Percentiles rank a stretch among this genome's conserved stretches.
Evolutionary conservation across 2,329 filamentous ascomycete species (phyloP).

Genomic region (Neonectria magnoliae): DNA sequence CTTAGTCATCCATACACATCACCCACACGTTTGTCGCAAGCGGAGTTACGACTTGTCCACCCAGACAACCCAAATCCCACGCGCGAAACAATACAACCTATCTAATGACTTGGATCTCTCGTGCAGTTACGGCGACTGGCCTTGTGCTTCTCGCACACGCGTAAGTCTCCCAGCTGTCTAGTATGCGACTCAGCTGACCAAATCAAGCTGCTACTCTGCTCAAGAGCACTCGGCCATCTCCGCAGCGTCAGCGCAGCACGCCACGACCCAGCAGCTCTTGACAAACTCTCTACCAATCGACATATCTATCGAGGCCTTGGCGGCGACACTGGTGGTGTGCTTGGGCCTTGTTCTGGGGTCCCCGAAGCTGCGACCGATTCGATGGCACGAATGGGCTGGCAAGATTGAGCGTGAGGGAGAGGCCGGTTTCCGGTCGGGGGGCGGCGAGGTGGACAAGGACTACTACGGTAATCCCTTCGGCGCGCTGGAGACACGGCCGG

Average conservation of each 20-base stretch:
- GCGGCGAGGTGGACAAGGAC: constrained; percentile 75
- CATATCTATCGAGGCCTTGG: constrained; percentile 86
- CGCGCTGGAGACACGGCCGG: constrained; percentile 79
- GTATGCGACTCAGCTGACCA: constrained; percentile 27
- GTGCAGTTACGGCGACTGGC: constrained; percentile 76
- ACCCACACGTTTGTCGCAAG: neutral
- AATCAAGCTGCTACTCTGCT: constrained; percentile 87
- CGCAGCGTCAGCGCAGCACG: constrained; percentile 60
- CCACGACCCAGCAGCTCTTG: constrained; percentile 53
- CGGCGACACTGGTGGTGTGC: constrained; percentile 82
- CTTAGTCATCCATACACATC: constrained; percentile 38
- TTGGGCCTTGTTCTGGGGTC: constrained; percentile 83
- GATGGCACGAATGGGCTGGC: constrained; percentile 83
- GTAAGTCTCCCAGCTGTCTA: constrained; percentile 63
- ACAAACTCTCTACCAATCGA: constrained; percentile 76
- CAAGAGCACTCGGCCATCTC: constrained; percentile 88
- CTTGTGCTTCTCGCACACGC: constrained; percentile 85
- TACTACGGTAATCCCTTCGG: constrained; percentile 82
- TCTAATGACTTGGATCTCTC: constrained; percentile 77
- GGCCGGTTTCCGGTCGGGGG: constrained; percentile 64
- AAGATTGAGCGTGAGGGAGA: constrained; percentile 83
- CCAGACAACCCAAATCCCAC: constrained; percentile 22
- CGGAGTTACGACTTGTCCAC: constrained; percentile 35
- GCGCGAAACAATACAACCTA: constrained; percentile 15
- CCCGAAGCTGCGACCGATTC: constrained; percentile 83